A percentile compares a stretch with the other conserved stretches of the same genome.
Conservation (phyloP, 2,329 filamentous ascomycete genomes). For the Cadophora luteo-olivacea region DNA sequence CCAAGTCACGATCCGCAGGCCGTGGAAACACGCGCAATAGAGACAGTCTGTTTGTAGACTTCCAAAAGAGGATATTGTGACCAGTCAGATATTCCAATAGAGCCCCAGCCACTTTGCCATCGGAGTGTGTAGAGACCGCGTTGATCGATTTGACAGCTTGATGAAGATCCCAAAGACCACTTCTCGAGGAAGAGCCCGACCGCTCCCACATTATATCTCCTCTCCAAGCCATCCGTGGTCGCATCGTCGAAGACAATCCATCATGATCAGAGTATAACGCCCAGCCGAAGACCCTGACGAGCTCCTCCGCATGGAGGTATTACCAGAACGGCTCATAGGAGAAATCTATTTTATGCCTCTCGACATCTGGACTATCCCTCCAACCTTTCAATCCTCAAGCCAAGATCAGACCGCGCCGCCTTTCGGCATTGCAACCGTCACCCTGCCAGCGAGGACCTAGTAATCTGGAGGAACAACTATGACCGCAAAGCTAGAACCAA, state of each 20-base stretch:
- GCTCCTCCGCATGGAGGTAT: constrained; percentile 77
- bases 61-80: constrained; percentile 40
- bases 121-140: constrained; percentile 40
- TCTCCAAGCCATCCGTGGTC: constrained; percentile 42
- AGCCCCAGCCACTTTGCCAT: constrained; percentile 31
- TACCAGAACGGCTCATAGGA: constrained; percentile 79
- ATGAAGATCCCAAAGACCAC: constrained; percentile 58
- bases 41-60: constrained; percentile 45
- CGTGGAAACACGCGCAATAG: constrained; percentile 38
- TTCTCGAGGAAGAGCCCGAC: constrained; percentile 50
- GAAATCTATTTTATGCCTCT: constrained; percentile 58
- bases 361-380: constrained; percentile 64
- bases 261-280: constrained; percentile 67
- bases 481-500: constrained; percentile 80
- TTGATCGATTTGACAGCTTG: constrained; percentile 38
- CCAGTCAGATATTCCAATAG: constrained; percentile 37
- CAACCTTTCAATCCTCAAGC: constrained; percentile 54
- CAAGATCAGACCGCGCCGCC: constrained; percentile 60
- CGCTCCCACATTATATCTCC: constrained; percentile 51
- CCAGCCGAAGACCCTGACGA: constrained; percentile 77
- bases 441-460: constrained; percentile 54
- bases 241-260: constrained; percentile 60
- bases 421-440: constrained; percentile 44
- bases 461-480: constrained; percentile 74
- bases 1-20: constrained; percentile 35